Evolutionary conservation across 768 basidiomycete species (phyloP).

Genomic region (Megacollybia marginata): DNA sequence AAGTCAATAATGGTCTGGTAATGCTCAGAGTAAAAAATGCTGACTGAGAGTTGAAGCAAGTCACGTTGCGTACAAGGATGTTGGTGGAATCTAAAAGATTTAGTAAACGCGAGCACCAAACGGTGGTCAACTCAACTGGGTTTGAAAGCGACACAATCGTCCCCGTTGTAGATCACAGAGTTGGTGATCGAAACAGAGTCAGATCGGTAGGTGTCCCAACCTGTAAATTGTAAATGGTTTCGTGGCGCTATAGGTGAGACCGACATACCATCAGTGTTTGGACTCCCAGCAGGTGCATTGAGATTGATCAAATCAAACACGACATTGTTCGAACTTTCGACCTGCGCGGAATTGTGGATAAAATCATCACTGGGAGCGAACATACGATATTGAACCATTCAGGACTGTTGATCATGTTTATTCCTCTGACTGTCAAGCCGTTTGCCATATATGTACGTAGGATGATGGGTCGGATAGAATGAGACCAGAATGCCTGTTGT

Average conservation of each 20-base stretch:
- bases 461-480: conserved; percentile 45
- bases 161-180: conserved; percentile 45
- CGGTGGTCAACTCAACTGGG: conserved; percentile 24
- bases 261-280: conserved; percentile 35
- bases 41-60: conserved; percentile 53
- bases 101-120: too few relatives aligned
- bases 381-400: conserved; percentile 46
- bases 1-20: not conserved
- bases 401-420: conserved; percentile 41
- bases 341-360: not conserved
- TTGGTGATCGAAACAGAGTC: conserved; percentile 40
- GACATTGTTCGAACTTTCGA: conserved; percentile 32
- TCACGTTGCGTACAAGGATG: conserved; percentile 46
- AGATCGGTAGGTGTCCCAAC: conserved; percentile 58
- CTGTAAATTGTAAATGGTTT: conserved; percentile 36
- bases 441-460: conserved; percentile 46
- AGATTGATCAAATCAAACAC: conserved; percentile 40
- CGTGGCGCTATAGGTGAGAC: conserved; percentile 36
- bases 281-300: conserved; percentile 31
- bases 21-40: conserved; percentile 5
- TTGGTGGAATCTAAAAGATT: conserved; percentile 38
- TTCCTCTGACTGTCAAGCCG: conserved; percentile 38
- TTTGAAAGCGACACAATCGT: conserved; percentile 57
- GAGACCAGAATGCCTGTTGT: conserved; percentile 19
- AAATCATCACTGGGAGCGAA: not conserved